These are phyloP conservation scores for Rhizophagus clarus DNA, from an alignment of 192 early-diverging fungal genomes.

Conservation along the genomic window DNA sequence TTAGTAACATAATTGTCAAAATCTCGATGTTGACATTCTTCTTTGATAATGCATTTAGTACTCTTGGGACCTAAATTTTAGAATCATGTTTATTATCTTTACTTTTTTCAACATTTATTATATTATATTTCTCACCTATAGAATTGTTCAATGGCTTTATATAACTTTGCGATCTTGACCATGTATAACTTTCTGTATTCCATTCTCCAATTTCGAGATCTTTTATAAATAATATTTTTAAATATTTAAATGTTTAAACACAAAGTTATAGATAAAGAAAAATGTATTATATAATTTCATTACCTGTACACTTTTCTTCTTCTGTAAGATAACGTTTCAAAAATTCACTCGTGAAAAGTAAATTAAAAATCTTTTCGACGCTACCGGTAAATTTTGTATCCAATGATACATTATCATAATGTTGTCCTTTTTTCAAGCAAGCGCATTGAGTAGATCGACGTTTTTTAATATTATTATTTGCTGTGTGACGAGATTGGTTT, in stretches of 20 bases:
- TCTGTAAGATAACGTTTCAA: conserved; percentile 46
- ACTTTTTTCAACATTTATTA: not conserved
- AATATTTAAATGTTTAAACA: not conserved
- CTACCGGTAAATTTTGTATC: conserved; percentile 48
- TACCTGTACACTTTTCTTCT: conserved; percentile 52
- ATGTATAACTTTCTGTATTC: conserved; percentile 22
- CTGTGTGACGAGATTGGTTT: not conserved
- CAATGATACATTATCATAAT: conserved; percentile 49
- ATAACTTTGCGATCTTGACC: conserved; percentile 37
- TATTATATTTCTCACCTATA: conserved; percentile 37
- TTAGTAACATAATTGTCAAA: conserved; percentile 48
- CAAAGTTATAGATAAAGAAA: not conserved
- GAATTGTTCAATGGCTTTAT: conserved; percentile 44
- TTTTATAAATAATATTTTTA: conserved; percentile 2
- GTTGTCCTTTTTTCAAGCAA: conserved; percentile 47
- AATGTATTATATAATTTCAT: conserved; percentile 12
- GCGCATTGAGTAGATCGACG: conserved; percentile 47
- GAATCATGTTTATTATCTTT: not conserved
- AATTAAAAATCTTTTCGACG: conserved; percentile 52
- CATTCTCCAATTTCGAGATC: conserved; percentile 46
- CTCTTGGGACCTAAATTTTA: conserved; percentile 49
- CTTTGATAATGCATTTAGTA: conserved; percentile 55
- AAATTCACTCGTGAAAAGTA: conserved; percentile 56
- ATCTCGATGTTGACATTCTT: conserved; percentile 51
- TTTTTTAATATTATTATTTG: not conserved